Percentiles rank a stretch among this genome's conserved stretches.
These are phyloP conservation scores for Microcyclospora tardicrescens DNA, from an alignment of 2,329 filamentous ascomycete species.

Conservation along the genomic window DNA sequence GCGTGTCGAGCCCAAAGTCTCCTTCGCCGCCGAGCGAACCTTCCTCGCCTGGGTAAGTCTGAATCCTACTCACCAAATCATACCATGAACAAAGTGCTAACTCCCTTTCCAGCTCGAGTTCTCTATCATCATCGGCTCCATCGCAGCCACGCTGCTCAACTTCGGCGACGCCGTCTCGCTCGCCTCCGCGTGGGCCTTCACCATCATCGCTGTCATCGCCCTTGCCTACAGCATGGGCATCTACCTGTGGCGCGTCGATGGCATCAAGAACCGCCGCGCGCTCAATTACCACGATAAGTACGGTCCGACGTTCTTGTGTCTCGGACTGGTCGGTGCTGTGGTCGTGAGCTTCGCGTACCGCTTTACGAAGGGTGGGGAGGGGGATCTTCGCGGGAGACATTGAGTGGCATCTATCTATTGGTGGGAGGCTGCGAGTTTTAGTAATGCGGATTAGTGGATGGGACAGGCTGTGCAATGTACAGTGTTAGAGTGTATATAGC, in stretches of 20 bases:
- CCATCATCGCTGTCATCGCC: conserved; percentile 60
- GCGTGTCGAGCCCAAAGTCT: conserved; percentile 93
- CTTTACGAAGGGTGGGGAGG: conserved; percentile 43
- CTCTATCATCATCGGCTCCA: conserved; percentile 82
- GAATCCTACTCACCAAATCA: conserved; percentile 1
- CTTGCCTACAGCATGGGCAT: conserved; percentile 73
- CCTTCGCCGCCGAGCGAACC: conserved; percentile 89
- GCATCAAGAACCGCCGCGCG: conserved; percentile 71
- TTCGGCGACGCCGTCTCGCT: conserved; percentile 57
- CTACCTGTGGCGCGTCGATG: conserved; percentile 77
- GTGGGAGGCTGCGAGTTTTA: too few relatives aligned
- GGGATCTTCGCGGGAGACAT: conserved; percentile 23
- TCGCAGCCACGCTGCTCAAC: conserved; percentile 73
- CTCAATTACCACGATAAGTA: conserved; percentile 84
- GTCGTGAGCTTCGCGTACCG: conserved; percentile 69
- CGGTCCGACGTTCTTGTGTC: conserved; percentile 68
- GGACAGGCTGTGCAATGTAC: too few relatives aligned
- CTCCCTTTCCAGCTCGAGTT: conserved; percentile 60
- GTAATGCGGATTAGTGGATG: too few relatives aligned
- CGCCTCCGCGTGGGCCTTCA: conserved; percentile 55
- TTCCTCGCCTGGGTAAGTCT: conserved; percentile 76
- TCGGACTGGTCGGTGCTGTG: conserved; percentile 59
- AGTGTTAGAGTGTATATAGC: too few relatives aligned
- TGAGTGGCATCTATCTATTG: too few relatives aligned
- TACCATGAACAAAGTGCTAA: background rate